Base-by-base conservation (phyloP, 2,329 filamentous ascomycete genomes). In the Fusarium sp. region DNA sequence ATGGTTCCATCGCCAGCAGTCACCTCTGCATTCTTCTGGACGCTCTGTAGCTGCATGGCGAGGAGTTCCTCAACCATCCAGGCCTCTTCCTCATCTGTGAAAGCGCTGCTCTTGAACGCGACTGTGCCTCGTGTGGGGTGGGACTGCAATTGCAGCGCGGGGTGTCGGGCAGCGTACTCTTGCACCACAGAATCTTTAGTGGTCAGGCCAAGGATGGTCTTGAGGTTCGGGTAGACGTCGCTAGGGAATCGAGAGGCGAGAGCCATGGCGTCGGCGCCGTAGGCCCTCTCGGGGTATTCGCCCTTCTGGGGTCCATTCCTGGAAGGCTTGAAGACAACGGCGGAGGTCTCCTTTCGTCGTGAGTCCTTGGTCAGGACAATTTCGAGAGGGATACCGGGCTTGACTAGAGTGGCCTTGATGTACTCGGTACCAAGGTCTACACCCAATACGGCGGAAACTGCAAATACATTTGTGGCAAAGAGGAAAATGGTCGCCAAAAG, bases 351-450 rank as follows among this genome's bases (percentile, higher is more conserved):
- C 84, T 99, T 99, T 76, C 96, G 91, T 79, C 97, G 92, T 30
- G 96, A 97, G 82, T 99, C 96, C 79, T 98, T 99, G 30, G 94
- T 97, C 57, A 97, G 87, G 78, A 99, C 95, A 70, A 99, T 98
- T 72, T 99, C 96, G 77, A 99, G 92, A 13, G 96, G 96, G 52
- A 97, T 95, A 64, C 96, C 96, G 3, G 96, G 96, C 82, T 98
- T 98, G 65, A 99, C 95, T 41, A 99, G 88, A 15, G 92, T 90
- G 28, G 95, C 95, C 83, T 98, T 99, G 83, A 99, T 92, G 82
- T 97, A 97, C 79, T 97, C 93, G 57, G 96, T 97, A 71, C 96
- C 96, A 55, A 99, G 86, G 80, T 99, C 96, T 74, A 99, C 87
- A 67, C 96, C 96, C 22, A 99, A 84, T 19, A 98, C 94, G 53